Evolutionary conservation across 208 protist genomes (phyloP).

Genomic region (Trypanosoma melophagium): DNA sequence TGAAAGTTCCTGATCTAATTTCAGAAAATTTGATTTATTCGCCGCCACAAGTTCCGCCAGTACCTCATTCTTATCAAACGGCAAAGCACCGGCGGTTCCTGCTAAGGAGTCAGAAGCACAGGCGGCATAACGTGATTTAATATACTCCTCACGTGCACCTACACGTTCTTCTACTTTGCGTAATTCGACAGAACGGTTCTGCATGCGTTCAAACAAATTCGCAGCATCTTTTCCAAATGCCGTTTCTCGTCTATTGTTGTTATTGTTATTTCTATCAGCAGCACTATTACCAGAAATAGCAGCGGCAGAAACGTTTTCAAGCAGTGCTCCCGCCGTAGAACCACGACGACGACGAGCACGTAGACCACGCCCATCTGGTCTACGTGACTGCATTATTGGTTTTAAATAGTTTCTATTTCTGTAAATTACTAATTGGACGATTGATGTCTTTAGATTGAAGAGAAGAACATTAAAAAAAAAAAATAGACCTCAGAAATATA

Average conservation of each 20-base stretch:
- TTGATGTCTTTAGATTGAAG: too few species aligned
- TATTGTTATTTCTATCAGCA: too few species aligned
- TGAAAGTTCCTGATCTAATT: constrained; percentile 71
- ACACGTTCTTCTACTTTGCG: constrained; percentile 25
- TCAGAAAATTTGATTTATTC: constrained; percentile 63
- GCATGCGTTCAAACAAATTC: constrained; percentile 39
- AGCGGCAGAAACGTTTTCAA: neutral
- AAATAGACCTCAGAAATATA: neutral
- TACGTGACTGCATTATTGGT: constrained; percentile 18
- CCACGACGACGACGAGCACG: constrained; percentile 11
- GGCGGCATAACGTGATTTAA: constrained; percentile 54
- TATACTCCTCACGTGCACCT: constrained; percentile 43
- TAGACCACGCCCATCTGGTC: constrained; percentile 2
- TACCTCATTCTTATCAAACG: constrained; percentile 74
- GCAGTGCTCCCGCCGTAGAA: neutral
- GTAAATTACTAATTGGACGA: too few species aligned
- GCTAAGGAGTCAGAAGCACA: neutral
- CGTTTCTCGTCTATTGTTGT: too few species aligned
- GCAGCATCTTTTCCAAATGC: constrained; percentile 5
- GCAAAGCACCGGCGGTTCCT: neutral
- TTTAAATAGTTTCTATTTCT: neutral
- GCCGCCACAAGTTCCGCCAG: constrained; percentile 58
- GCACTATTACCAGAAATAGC: neutral
- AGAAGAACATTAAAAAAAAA: too few species aligned
- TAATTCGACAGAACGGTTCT: constrained; percentile 12